Evolutionary conservation across 2,329 filamentous ascomycete species (phyloP).

Genomic region (Hypoxylon sp.): DNA sequence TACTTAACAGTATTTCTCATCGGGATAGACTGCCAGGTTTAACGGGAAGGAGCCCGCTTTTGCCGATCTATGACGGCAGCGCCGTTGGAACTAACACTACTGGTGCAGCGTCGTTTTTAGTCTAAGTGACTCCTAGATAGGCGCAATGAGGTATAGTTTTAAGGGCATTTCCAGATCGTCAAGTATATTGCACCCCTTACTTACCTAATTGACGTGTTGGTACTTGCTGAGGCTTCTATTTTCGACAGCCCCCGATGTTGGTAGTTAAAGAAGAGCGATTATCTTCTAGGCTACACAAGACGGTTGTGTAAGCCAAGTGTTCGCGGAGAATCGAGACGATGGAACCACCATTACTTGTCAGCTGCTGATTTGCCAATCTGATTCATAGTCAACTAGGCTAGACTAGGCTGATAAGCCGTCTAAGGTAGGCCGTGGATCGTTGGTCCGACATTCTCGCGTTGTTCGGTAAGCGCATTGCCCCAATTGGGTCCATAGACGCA

Average conservation of each 20-base stretch:
- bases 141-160: not conserved
- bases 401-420: slow-evolving; percentile 21
- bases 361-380: slow-evolving; percentile 37
- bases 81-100: slow-evolving; percentile 12
- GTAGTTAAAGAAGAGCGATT: slow-evolving; percentile 14
- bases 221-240: slow-evolving; percentile 20
- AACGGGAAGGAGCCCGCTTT: slow-evolving; percentile 43
- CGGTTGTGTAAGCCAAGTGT: slow-evolving; percentile 32
- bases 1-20: slow-evolving; percentile 13
- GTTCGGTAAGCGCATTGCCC: slow-evolving; percentile 39
- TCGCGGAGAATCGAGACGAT: slow-evolving; percentile 20
- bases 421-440: slow-evolving; percentile 20
- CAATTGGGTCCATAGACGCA: slow-evolving; percentile 40
- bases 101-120: slow-evolving; percentile 2
- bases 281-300: slow-evolving; percentile 24
- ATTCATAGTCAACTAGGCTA: slow-evolving; percentile 14
- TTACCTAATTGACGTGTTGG: slow-evolving; percentile 12
- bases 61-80: slow-evolving; percentile 41
- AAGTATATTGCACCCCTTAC: slow-evolving; percentile 17
- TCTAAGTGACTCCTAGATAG: slow-evolving; percentile 4
- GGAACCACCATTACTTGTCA: slow-evolving; percentile 35
- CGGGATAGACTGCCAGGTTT: slow-evolving; percentile 32
- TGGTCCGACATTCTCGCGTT: slow-evolving; percentile 33
- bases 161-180: slow-evolving; percentile 2
- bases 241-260: slow-evolving; percentile 22